phyloP scores from a whole-genome alignment of 2,329 filamentous ascomycete species.

The Bretziella fagacearum region DNA sequence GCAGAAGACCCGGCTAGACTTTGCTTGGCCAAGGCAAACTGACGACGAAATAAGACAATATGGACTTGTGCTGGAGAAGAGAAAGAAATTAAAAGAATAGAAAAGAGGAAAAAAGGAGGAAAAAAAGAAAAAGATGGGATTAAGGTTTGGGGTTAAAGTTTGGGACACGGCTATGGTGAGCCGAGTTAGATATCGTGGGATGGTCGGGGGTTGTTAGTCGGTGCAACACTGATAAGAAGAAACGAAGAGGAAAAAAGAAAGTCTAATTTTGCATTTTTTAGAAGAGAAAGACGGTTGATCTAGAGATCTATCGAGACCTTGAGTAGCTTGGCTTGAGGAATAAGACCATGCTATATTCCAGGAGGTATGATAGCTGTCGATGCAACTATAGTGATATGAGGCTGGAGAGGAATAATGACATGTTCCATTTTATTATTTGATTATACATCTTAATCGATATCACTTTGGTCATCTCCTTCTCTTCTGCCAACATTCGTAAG shows the following conservation, averaged over 20 bases:
- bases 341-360: too few species aligned
- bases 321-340: too few species aligned
- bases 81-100: not conserved
- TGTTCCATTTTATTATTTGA: not conserved
- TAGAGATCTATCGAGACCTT: not conserved
- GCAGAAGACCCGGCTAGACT: not conserved
- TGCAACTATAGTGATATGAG: too few species aligned
- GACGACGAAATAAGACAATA: constrained; percentile 2
- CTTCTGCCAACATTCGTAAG: not conserved
- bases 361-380: too few species aligned
- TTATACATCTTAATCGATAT: too few species aligned
- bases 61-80: not conserved
- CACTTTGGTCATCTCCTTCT: too few species aligned
- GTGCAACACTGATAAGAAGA: not conserved
- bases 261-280: not conserved
- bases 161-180: not conserved
- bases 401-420: too few species aligned
- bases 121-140: not conserved
- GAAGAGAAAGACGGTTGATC: not conserved
- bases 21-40: not conserved
- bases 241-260: not conserved
- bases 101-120: not conserved
- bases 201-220: not conserved
- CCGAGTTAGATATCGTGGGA: not conserved
- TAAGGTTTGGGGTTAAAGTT: not conserved